Base-by-base conservation (phyloP, 345 rosid species). In the Hevea brasiliensis region DNA sequence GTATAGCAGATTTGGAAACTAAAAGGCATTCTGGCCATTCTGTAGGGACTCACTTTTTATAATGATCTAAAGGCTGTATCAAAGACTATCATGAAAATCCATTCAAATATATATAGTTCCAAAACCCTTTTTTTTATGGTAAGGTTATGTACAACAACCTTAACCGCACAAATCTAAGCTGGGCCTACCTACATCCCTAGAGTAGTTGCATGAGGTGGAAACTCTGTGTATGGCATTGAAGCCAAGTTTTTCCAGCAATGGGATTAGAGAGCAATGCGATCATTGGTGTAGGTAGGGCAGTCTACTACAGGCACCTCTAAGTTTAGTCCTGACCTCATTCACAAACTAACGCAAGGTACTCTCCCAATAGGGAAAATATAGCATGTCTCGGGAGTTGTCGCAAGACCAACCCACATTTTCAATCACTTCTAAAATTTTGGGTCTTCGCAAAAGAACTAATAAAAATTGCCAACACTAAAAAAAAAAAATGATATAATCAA, bases 141-240 rank as follows among this genome's bases (percentile, higher is more conserved):
- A 4, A 32, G 37, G 37, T 67, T 40, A 21, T 67, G 71, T 29
- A 67, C 71, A 67, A 67, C 59, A 67, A 67, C 59, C 58, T 67
- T 67, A 67, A 67, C 42, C 59, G 21, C 71, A 67, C 71, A 67
- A 67, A 35, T 17, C 59, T 4, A 21, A 59, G 71, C 59, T 67
- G 23, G 71, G 11, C 71, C 59, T 67, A 67, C 59, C 71, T 67
- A 58, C 41, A 67, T 67, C 53, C 70, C 70, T 65, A 66, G 32
- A 66, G 35, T 56, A 66, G 70, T 4, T 41, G 56, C 24, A 50
- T 48, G 37, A 48, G 71, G 70, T 21, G 71, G 71, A 67, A 67
- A 57, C 59, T 67, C 59, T 58, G 44, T 18, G 55, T 40, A 44
- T 24, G 50, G 50, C 37, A 4, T 67, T n/a, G 35, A 45, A 47